Evolutionary conservation across 192 early-diverging fungal species (phyloP).

Genomic region (Coemansia sp.): DNA sequence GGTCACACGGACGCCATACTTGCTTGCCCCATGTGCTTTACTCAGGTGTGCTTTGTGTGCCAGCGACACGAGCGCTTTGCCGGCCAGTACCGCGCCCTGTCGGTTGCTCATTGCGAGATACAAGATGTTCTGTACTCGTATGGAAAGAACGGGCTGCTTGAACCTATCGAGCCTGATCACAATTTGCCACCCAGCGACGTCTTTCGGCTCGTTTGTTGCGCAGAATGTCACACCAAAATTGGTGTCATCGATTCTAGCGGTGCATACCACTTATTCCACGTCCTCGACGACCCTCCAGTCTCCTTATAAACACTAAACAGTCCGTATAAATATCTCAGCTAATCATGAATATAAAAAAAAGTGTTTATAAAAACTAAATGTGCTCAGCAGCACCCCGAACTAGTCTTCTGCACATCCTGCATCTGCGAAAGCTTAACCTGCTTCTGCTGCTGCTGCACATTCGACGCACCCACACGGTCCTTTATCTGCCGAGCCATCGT

Average conservation of each 20-base stretch:
- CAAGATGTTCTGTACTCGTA: constrained; percentile 16
- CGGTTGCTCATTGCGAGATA: constrained; percentile 22
- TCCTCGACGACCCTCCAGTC: constrained; percentile 13
- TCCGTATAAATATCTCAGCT: background rate
- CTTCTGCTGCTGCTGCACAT: constrained; percentile 49
- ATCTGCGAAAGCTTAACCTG: constrained; percentile 50
- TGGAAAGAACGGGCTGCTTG: constrained; percentile 17
- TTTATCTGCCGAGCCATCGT: constrained; percentile 99
- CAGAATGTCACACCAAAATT: constrained; percentile 29
- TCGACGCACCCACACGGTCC: constrained; percentile 68
- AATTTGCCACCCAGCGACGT: constrained; percentile 2
- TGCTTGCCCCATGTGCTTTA: constrained; percentile 43
- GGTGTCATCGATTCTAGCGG: constrained; percentile 30
- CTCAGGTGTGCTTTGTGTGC: constrained; percentile 48
- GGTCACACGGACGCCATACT: constrained; percentile 45
- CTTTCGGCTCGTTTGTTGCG: constrained; percentile 31
- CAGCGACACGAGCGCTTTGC: constrained; percentile 27
- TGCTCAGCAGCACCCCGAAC: constrained; percentile 46
- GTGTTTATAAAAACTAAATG: background rate
- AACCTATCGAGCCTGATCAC: background rate
- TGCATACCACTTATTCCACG: constrained; percentile 44
- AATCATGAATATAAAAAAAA: constrained; percentile 12
- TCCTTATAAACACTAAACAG: background rate
- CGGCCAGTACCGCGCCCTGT: constrained; percentile 39
- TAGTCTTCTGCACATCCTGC: constrained; percentile 45